Evolutionary conservation across 2,329 filamentous ascomycete species (phyloP), one percentile per base, ranked within the genome.

Genomic region (Beauveria sp.): DNA sequence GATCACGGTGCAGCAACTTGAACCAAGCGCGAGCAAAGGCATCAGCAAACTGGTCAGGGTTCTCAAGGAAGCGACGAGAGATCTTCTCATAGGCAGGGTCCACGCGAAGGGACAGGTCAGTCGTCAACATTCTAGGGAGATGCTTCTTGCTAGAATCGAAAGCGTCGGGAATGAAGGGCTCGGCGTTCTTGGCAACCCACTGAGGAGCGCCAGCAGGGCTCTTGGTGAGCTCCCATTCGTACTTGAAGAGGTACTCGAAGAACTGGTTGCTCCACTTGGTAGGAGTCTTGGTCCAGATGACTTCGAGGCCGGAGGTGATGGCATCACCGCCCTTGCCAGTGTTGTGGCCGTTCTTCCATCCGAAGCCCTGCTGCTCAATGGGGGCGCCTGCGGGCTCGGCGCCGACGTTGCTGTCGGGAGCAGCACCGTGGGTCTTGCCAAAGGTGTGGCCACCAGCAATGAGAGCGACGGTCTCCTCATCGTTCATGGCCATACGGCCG

Each of bases 361-460:
- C 89, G 12, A 93, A 75, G 64, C 89, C 89, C 71, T 90, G 87
- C 65, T 82, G 71, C 68, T 87, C 83, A 38, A 93, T 74, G 46
- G 74, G 71, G 60, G 87, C 86, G 14, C 77, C 86, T 68, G 86
- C 81, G 22, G 89, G 89, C 73, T 90, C 89, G 20, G 78, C 74
- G 60, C 86, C 87, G 55, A 91, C 80, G 67, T 90, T 81, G 65
- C 82, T 81, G 20, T 80, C 75, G 18, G 84, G 77, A 61, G 76
- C 88, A 38, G 89, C 89, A 67, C 89, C 89, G 74, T 93, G 89
- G 0, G 88, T 90, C 83, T 93, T 93, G 69, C 89, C 89, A 67
- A 93, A 90, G 28, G 85, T 81, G 79, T 93, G 89, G 45, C 89
- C 89, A 70, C 89, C 89, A 45, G 86, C 86, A 70, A 93, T 92